Base-by-base conservation (phyloP, 2,329 filamentous ascomycete genomes). In the Alternaria dauci region DNA sequence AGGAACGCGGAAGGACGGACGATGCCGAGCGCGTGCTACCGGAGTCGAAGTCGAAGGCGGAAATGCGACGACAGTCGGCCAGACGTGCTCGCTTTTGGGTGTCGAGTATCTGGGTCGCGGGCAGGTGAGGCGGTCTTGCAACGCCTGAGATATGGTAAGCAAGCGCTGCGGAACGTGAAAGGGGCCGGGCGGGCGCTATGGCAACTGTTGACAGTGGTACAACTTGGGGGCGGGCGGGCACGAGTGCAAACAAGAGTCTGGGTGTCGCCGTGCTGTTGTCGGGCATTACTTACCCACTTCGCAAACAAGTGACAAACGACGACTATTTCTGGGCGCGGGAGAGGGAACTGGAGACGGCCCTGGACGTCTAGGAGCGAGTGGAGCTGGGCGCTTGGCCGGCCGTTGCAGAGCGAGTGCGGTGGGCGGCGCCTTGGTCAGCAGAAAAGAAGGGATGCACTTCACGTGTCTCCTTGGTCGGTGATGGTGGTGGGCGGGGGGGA, bases 151-250 rank as follows among this genome's bases (percentile, higher is more conserved):
- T 56, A 56, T 66, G 61, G 71, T 78, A 71, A 78, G 74, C 71
- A 61, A 59, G 67, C 59, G 66, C 59, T 60, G 64, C 62, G 62
- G 61, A 65, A 66, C 56, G 64, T 66, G 69, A 71, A 73, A 71
- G 69, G 69, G 71, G 67, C 67, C 52, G 50, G 46, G 32, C 52
- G 65, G 65, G 66, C 66, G 70, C 68, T 67, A 67, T 68, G 70
- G 65, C 73, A 66, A 68, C 60, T 74, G 75, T 65, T 63, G 76
- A 68, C 63, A 73, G 75, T 65, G 62, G 76, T 76, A 75, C 74
- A 63, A 72, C 71, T 73, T 74, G 71, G 71, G 51, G 64, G 71
- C 70, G 50, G 64, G 65, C 68, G 71, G 68, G 66, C 71, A 71
- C 70, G 61, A 66, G 61, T 67, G 70, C 69, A 69, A 71, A 74